Evolutionary conservation across 169 alveolate genomes (phyloP), one percentile per base, ranked within the genome.

Genomic region (Pseudocohnilembus persalinus): DNA sequence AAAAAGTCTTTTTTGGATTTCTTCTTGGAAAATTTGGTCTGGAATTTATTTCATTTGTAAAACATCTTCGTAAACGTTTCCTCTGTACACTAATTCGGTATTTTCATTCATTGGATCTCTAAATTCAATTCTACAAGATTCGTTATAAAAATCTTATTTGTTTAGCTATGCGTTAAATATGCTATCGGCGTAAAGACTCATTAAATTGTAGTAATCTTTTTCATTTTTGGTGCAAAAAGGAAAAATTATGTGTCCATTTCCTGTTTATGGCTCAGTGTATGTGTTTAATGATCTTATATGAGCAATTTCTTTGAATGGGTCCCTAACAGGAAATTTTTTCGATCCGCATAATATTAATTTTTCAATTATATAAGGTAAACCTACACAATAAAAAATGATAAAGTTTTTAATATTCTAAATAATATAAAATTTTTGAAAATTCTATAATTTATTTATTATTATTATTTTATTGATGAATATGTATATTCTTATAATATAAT

Each of bases 231-330:
- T 88, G 0, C 89, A 68, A 74, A 91, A 91, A 26, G 95, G 95
- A 73, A 88, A 91, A 85, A 85, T 80, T 4, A 93, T 88, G 64
- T 85, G 86, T 79, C 88, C 95, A 20, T 85, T 65, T 30, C 95
- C 95, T 77, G 95, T 91, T 92, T 91, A 88, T 15, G 95, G 93
- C 83, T 91, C 90, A 88, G 84, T 88, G 73, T 77, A 91, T 29
- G 95, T 91, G 33, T 91, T 91, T 29, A 91, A 74, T 68, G 92
- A 85, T 32, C 93, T 73, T 83, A 83, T 85, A n/a, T 63, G 63
- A 1, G 88, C 24, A 93, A 91, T 88, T 24, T 91, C 81, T 68
- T 83, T n/a, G 78, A 91, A 88, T n/a, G 92, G 92, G 76, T 91
- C 93, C 73, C 88, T 81, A 0, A 91, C 93, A 0, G 95, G 95